Base-by-base conservation (phyloP, 352 stramenopile species). In the Phytophthora tubulina region DNA sequence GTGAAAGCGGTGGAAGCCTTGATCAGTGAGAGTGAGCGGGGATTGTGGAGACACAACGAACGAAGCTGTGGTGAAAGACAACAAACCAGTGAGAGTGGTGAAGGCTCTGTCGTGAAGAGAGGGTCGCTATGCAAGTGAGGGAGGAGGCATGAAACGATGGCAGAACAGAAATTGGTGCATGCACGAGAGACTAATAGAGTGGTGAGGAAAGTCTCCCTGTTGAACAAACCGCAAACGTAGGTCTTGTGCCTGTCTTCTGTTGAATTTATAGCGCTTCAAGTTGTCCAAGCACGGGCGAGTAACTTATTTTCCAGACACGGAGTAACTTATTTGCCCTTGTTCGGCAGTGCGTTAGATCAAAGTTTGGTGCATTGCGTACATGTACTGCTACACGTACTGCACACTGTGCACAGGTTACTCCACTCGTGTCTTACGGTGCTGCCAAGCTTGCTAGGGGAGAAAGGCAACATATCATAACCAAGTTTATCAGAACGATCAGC, bases 161-260 rank as follows among this genome's bases (percentile, higher is more conserved):
- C 41, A 61, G 50, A 70, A 62, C 63, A 56, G 36, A 50, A 38
- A 35, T 73, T 54, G 55, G 50, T 39, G 50, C 41, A 32, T 35
- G n/a, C 5, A 44, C 13, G 38, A 44, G 50, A 59, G 52, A 57
- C 50, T 32, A 75, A 75, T 61, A 70, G 56, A 74, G 61, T 13
- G 48, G 49, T 46, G 56, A 45, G 35, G 53, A 66, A 70, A 70
- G 62, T 55, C 46, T 56, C 49, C 31, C 53, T 44, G 52, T 73
- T 56, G 49, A 62, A 46, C 48, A 35, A 70, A 38, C 44, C 41
- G 27, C 21, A 58, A 35, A 44, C 21, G 51, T 41, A 54, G 7
- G 31, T 56, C 11, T 61, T 49, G 36, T 49, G 53, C 21, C 53
- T 49, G 36, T 51, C 54, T 30, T 50, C 21, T 39, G n/a, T 58